Percentiles rank a stretch among this genome's conserved stretches.
Conservation (phyloP, 345 rosid genomes). For the Sapria himalayana region DNA sequence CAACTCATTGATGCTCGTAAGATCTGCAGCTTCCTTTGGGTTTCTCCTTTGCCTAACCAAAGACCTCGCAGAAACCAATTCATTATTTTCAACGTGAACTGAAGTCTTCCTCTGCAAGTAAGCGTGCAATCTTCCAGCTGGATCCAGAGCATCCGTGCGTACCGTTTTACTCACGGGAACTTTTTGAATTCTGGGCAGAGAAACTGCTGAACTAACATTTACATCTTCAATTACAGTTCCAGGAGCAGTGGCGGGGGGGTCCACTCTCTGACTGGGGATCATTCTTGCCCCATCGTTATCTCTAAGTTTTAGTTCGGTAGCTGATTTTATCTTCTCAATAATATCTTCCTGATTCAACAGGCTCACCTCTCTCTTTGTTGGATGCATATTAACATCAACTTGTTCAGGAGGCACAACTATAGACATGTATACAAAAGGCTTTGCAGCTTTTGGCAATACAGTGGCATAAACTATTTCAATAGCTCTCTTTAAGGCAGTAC, state of each 20-base stretch:
- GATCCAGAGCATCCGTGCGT: slow-evolving; percentile 70
- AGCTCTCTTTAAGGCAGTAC: slow-evolving; percentile 80
- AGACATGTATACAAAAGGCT: slow-evolving; percentile 83
- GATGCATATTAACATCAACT: slow-evolving; percentile 92
- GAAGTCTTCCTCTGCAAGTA: slow-evolving; percentile 35
- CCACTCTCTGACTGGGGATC: slow-evolving; percentile 27
- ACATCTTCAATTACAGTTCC: slow-evolving; percentile 18
- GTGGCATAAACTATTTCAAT: slow-evolving; percentile 83
- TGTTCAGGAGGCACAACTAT: slow-evolving; percentile 69
- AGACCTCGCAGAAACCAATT: slow-evolving; percentile 22
- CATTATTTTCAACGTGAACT: slow-evolving; percentile 16
- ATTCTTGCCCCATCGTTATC: slow-evolving; percentile 42
- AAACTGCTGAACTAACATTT: slow-evolving; percentile 13
- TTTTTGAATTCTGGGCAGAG: slow-evolving; percentile 42
- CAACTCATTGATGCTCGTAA: slow-evolving; percentile 79
- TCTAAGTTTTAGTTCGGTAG: slow-evolving; percentile 50
- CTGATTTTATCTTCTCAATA: slow-evolving; percentile 59
- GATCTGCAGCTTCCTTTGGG: slow-evolving; percentile 82
- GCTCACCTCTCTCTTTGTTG: slow-evolving; percentile 95
- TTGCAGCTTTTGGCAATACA: slow-evolving; percentile 82
- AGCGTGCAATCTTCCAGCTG: slow-evolving; percentile 87
- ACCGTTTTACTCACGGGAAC: slow-evolving; percentile 70
- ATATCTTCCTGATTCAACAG: slow-evolving; percentile 80
- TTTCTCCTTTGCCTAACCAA: slow-evolving; percentile 73
- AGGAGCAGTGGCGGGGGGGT: slow-evolving; percentile 26